Conservation (phyloP, 1,284 basidiomycete species). For the Ustilago tritici region DNA sequence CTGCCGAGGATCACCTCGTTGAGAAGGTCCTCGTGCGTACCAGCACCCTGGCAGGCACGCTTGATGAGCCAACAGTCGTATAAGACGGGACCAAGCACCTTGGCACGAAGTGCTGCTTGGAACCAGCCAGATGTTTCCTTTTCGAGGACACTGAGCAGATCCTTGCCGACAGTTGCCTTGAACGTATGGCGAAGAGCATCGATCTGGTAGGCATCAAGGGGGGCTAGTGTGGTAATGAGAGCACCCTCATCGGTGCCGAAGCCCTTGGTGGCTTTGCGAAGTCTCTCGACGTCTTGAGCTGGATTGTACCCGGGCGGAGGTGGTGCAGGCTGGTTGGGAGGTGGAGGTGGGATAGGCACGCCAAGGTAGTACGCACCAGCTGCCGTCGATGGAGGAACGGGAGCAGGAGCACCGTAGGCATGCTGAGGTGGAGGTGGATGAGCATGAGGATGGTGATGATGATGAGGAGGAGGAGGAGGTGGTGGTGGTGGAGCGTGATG, state of each 20-base stretch:
- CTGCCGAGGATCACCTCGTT: conserved; percentile 67
- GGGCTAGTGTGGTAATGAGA: conserved; percentile 57
- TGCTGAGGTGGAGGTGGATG: conserved; percentile 29
- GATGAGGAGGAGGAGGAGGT: conserved; percentile 15
- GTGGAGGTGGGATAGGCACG: conserved; percentile 59
- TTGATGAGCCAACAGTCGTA: conserved; percentile 66
- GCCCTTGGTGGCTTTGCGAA: conserved; percentile 68
- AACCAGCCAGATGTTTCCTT: conserved; percentile 68
- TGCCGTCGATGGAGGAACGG: conserved; percentile 26
- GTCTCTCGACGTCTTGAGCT: conserved; percentile 58
- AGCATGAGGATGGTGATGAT: conserved; percentile 10
- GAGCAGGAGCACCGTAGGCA: conserved; percentile 49
- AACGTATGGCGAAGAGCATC: conserved; percentile 60
- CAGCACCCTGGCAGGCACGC: conserved; percentile 63
- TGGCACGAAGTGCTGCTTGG: conserved; percentile 57
- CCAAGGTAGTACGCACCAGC: conserved; percentile 57
- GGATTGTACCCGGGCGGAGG: conserved; percentile 63
- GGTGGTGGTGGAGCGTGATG: conserved; percentile 28
- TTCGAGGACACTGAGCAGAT: conserved; percentile 61
- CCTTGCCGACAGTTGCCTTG: conserved; percentile 65
- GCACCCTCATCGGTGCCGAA: conserved; percentile 64
- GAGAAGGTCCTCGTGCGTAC: conserved; percentile 67
- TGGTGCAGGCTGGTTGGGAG: conserved; percentile 54
- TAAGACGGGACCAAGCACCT: conserved; percentile 63
- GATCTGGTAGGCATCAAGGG: conserved; percentile 62